These are phyloP conservation scores for Taphrina confusa DNA, from an alignment of 1,139 yeast genomes.

Conservation along the genomic window DNA sequence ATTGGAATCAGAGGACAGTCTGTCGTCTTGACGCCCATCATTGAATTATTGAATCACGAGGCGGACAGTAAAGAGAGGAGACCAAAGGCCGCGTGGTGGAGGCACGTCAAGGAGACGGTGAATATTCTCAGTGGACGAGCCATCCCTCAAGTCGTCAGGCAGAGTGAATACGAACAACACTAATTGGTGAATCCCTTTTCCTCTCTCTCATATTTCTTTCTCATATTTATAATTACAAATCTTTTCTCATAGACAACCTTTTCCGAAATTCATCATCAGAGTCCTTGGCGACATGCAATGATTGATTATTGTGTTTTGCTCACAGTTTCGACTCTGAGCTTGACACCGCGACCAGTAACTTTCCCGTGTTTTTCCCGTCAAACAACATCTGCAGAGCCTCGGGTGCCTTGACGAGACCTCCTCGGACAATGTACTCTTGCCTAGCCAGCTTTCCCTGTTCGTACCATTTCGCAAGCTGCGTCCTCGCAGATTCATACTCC, in stretches of 20 bases:
- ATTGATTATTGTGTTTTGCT: neutral
- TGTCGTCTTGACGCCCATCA: conserved; percentile 69
- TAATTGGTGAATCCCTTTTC: neutral
- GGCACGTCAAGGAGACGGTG: conserved; percentile 67
- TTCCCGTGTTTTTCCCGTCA: conserved; percentile 38
- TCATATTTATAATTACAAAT: neutral
- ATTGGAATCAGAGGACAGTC: conserved; percentile 82
- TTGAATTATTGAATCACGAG: conserved; percentile 78
- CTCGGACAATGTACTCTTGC: conserved; percentile 35
- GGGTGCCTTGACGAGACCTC: conserved; percentile 35
- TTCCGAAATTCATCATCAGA: no score
- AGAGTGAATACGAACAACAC: conserved; percentile 8
- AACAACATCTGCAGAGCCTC: conserved; percentile 34
- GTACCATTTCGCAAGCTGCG: conserved; percentile 35
- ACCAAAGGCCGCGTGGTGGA: conserved; percentile 90
- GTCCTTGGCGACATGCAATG: no score
- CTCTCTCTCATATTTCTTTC: neutral
- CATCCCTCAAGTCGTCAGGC: conserved; percentile 25
- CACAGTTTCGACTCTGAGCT: neutral
- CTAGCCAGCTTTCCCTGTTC: conserved; percentile 33
- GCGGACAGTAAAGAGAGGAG: conserved; percentile 77
- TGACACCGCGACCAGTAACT: conserved; percentile 23
- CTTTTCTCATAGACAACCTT: neutral
- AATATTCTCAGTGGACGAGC: conserved; percentile 73
- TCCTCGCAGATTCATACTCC: conserved; percentile 31